Percentiles rank a stretch among this genome's conserved stretches.
These are phyloP conservation scores for Daldinia vernicosa DNA, from an alignment of 495 filamentous ascomycete genomes.

Conservation along the genomic window DNA sequence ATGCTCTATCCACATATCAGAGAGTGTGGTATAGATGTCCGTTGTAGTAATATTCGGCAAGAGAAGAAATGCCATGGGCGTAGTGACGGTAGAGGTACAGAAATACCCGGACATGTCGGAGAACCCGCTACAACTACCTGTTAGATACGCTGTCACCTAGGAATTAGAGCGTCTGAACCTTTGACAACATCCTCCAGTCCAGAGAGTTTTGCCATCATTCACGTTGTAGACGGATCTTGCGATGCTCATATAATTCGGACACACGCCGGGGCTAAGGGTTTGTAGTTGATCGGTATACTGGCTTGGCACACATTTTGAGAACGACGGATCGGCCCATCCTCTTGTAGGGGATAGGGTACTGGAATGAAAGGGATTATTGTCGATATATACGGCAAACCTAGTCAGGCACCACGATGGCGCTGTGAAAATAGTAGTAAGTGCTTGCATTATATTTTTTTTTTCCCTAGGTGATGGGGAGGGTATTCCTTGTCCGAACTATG, in stretches of 20 bases:
- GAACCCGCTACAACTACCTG: slow-evolving; percentile 35
- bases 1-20: slow-evolving; percentile 38
- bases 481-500: neutral
- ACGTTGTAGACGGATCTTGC: slow-evolving; percentile 6
- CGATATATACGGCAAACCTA: slow-evolving; percentile 39
- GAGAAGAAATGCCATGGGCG: slow-evolving; percentile 43
- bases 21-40: slow-evolving; percentile 42
- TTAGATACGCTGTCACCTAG: neutral
- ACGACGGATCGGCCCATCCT: slow-evolving; percentile 42
- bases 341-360: slow-evolving; percentile 36
- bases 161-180: slow-evolving; percentile 11
- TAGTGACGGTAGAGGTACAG: slow-evolving; percentile 39
- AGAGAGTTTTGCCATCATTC: slow-evolving; percentile 17
- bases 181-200: slow-evolving; percentile 41
- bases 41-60: slow-evolving; percentile 35
- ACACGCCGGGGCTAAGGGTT: slow-evolving; percentile 42
- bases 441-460: slow-evolving; percentile 17
- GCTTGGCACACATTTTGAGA: slow-evolving; percentile 37
- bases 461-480: neutral
- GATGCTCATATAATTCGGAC: slow-evolving; percentile 40
- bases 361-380: slow-evolving; percentile 25
- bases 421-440: slow-evolving; percentile 40
- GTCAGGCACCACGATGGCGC: slow-evolving; percentile 37
- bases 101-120: slow-evolving; percentile 20
- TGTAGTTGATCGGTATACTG: slow-evolving; percentile 28